Conservation (phyloP, 805 yeast species). For the Hanseniaspora guilliermondii region DNA sequence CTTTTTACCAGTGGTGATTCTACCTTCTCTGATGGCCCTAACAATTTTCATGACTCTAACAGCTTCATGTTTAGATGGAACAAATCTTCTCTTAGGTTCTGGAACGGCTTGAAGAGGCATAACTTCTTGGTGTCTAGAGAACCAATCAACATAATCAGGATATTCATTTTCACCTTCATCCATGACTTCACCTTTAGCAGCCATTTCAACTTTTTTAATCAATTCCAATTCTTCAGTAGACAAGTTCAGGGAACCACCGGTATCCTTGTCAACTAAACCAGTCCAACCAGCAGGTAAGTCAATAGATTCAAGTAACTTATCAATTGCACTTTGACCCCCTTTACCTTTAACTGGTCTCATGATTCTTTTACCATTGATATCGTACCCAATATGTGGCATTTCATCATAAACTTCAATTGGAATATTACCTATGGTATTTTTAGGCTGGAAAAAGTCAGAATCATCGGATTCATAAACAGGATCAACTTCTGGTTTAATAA, state of each 20-base stretch:
- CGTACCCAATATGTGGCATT: slow-evolving; percentile 94
- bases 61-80: slow-evolving; percentile 95
- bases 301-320: slow-evolving; percentile 73
- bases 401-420: slow-evolving; percentile 91
- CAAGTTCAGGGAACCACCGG: slow-evolving; percentile 74
- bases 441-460: slow-evolving; percentile 60
- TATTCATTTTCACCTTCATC: slow-evolving; percentile 74
- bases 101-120: slow-evolving; percentile 92
- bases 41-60: slow-evolving; percentile 93
- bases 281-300: slow-evolving; percentile 99
- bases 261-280: slow-evolving; percentile 78
- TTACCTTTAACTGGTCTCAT: slow-evolving; percentile 95
- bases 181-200: slow-evolving; percentile 55
- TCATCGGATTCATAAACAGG: slow-evolving; percentile 95
- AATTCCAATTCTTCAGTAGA: slow-evolving; percentile 80
- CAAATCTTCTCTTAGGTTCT: slow-evolving; percentile 93
- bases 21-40: slow-evolving; percentile 89
- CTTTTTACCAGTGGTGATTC: slow-evolving; percentile 65
- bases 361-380: slow-evolving; percentile 91
- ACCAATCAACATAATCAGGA: slow-evolving; percentile 93
- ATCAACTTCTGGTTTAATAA: slow-evolving; percentile 76
- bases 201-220: slow-evolving; percentile 61
- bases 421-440: slow-evolving; percentile 84
- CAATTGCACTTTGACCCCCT: slow-evolving; percentile 53
- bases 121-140: slow-evolving; percentile 65